Conservation (phyloP, 495 filamentous ascomycete genomes). For the Neurospora pannonica region DNA sequence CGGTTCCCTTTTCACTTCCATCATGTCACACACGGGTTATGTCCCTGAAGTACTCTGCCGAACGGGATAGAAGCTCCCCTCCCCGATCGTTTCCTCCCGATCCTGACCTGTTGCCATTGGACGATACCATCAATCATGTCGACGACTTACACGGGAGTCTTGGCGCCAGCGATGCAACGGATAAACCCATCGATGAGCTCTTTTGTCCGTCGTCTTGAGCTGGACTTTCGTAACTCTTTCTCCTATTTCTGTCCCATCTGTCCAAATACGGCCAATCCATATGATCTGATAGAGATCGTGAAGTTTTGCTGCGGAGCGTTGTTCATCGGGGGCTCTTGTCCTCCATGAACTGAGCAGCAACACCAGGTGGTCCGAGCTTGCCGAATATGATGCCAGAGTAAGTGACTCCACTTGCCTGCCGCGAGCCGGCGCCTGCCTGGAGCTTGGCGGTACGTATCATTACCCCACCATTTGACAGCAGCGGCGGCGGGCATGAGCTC, state of each 20-base stretch:
- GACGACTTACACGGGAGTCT: background rate
- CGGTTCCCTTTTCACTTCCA: background rate
- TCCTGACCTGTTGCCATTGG: background rate
- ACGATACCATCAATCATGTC: background rate
- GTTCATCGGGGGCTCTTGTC: background rate
- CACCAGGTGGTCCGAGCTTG: background rate
- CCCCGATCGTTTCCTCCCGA: background rate
- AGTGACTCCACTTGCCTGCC: background rate
- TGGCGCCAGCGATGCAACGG: background rate
- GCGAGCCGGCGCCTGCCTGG: background rate
- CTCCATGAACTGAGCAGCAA: background rate
- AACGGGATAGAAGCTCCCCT: background rate
- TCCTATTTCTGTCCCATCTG: background rate
- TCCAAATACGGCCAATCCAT: too few relatives aligned
- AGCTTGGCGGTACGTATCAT: background rate
- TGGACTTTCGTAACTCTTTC: accelerated
- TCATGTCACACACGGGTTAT: background rate
- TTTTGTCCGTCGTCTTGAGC: background rate
- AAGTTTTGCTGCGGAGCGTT: background rate
- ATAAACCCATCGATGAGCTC: background rate
- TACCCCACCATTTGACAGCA: background rate
- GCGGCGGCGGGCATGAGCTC: background rate
- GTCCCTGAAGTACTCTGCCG: background rate
- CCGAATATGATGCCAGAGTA: background rate
- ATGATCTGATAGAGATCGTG: background rate